Evolutionary conservation across 805 yeast genomes (phyloP).

Genomic region (Brettanomyces nanus): DNA sequence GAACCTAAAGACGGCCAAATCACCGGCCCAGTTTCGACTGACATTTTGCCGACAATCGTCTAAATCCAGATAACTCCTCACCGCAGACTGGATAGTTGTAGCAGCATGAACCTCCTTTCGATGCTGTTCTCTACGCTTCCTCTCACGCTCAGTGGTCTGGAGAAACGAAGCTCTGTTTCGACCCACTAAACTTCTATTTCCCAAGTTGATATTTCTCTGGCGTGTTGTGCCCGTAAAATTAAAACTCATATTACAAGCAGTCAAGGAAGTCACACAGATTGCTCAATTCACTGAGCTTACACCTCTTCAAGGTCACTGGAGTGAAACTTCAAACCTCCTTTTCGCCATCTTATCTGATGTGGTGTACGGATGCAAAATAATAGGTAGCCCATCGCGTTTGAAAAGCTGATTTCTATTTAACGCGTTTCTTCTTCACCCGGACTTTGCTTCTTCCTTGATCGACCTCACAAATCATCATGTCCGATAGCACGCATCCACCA

Average conservation of each 20-base stretch:
- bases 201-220: slow-evolving; percentile 43
- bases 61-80: slow-evolving; percentile 33
- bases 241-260: slow-evolving; percentile 13
- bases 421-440: neutral
- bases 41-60: slow-evolving; percentile 19
- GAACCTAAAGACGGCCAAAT: slow-evolving; percentile 21
- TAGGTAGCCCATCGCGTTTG: neutral
- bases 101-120: slow-evolving; percentile 45
- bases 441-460: neutral
- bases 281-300: too few relatives aligned
- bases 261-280: too few relatives aligned
- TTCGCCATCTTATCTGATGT: neutral
- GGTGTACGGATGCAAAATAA: neutral
- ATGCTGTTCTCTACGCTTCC: slow-evolving; percentile 54
- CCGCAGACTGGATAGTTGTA: slow-evolving; percentile 37
- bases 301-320: too few relatives aligned
- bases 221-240: slow-evolving; percentile 28
- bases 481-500: neutral
- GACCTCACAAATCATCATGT: neutral
- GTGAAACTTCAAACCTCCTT: too few relatives aligned
- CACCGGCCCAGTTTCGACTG: slow-evolving; percentile 19
- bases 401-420: neutral
- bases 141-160: slow-evolving; percentile 56
- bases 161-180: slow-evolving; percentile 37
- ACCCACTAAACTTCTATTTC: slow-evolving; percentile 19